Evolutionary conservation across 2,329 filamentous ascomycete genomes (phyloP).

Genomic region (Penicillium hordei): DNA sequence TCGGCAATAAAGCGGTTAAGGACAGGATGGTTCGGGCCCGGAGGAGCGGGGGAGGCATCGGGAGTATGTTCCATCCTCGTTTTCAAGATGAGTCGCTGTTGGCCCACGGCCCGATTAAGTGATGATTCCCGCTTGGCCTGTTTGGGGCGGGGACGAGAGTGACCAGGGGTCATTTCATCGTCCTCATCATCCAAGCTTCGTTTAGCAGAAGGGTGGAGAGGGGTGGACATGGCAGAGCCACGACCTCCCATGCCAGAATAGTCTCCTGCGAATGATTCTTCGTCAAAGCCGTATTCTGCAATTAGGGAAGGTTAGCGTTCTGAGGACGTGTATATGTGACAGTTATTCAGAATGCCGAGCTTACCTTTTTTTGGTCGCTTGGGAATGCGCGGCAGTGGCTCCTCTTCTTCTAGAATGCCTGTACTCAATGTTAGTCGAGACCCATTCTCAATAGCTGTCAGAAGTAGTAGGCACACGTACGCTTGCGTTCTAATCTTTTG

Average conservation of each 20-base stretch:
- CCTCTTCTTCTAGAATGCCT: conserved; percentile 52
- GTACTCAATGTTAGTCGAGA: conserved; percentile 12
- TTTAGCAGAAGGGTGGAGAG: conserved; percentile 39
- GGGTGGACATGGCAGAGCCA: conserved; percentile 38
- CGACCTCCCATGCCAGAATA: conserved; percentile 31
- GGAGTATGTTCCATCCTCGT: conserved; percentile 46
- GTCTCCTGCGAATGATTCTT: conserved; percentile 36
- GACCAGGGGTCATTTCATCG: conserved; percentile 39
- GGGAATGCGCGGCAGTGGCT: conserved; percentile 44
- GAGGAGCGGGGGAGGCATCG: conserved; percentile 47
- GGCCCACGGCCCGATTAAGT: conserved; percentile 35
- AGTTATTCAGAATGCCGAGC: neutral
- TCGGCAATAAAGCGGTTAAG: conserved; percentile 43
- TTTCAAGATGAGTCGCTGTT: conserved; percentile 46
- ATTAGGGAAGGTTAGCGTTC: conserved; percentile 3
- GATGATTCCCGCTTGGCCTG: conserved; percentile 41
- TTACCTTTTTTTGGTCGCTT: conserved; percentile 49
- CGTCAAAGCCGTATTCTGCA: conserved; percentile 33
- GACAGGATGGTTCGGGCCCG: conserved; percentile 43
- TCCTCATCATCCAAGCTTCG: conserved; percentile 43
- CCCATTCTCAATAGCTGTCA: neutral
- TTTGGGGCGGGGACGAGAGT: conserved; percentile 42
- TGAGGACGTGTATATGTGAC: neutral
- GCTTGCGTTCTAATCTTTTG: conserved; percentile 50
- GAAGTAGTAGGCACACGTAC: conserved; percentile 28